These are phyloP conservation scores for Boletus rex-veris DNA, from an alignment of 768 basidiomycete genomes.

Conservation along the genomic window DNA sequence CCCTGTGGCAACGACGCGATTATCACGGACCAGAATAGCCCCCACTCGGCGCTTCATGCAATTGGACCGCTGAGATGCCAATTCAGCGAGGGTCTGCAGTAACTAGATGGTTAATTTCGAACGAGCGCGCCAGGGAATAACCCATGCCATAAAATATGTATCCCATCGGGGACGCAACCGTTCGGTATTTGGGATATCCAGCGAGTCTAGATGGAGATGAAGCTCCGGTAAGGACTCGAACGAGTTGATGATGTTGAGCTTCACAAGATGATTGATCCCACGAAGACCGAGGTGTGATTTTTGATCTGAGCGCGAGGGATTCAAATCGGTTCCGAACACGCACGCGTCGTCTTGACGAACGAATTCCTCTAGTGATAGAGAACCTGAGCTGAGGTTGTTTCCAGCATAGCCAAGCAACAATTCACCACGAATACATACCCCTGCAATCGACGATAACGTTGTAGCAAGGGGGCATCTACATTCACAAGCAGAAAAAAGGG, in stretches of 20 bases:
- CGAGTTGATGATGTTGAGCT: conserved; percentile 62
- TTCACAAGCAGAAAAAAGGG: conserved; percentile 87
- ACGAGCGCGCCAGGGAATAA: not conserved
- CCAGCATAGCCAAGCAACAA: conserved; percentile 2
- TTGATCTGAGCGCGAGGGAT: conserved; percentile 21
- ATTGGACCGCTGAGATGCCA: conserved; percentile 87
- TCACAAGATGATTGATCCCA: conserved; percentile 44
- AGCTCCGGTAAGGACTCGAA: conserved; percentile 55
- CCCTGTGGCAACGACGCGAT: conserved; percentile 79
- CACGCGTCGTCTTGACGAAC: conserved; percentile 65
- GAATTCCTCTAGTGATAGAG: conserved; percentile 64
- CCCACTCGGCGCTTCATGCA: conserved; percentile 98
- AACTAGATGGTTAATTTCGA: conserved; percentile 6
- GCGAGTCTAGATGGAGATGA: conserved; percentile 56
- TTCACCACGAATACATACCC: conserved; percentile 35
- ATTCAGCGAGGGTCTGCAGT: conserved; percentile 75
- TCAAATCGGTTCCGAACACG: conserved; percentile 49
- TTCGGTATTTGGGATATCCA: conserved; percentile 69
- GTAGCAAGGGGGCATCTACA: conserved; percentile 77
- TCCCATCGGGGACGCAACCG: conserved; percentile 91
- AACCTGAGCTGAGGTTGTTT: conserved; percentile 15
- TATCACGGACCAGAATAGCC: conserved; percentile 84
- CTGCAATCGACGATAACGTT: conserved; percentile 60
- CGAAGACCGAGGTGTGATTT: conserved; percentile 12
- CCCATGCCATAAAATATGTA: conserved; percentile 88